A percentile compares a stretch with the other conserved stretches of the same genome.
Conservation (phyloP, 768 basidiomycete species). For the Hygrophorus russula region DNA sequence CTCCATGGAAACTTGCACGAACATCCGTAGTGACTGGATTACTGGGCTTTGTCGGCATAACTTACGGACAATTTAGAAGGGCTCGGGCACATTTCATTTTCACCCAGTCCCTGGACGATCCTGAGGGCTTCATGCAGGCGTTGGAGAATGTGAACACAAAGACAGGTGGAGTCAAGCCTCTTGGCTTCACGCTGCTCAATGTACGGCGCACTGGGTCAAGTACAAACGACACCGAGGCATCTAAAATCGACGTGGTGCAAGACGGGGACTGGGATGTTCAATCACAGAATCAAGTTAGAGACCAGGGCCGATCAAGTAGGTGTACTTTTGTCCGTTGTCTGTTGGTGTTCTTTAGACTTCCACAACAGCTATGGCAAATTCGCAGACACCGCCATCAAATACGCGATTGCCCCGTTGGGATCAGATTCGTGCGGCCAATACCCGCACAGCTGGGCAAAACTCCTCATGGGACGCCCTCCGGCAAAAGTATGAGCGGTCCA, state of each 20-base stretch:
- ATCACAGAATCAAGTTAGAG: background rate
- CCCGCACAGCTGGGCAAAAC: constrained; percentile 20
- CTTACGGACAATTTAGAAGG: constrained; percentile 18
- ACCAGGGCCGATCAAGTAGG: too few relatives aligned
- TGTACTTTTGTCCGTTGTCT: background rate
- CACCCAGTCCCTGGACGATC: constrained; percentile 26
- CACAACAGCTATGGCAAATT: constrained; percentile 7
- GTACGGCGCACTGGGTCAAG: background rate
- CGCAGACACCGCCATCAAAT: constrained; percentile 10
- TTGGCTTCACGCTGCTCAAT: background rate
- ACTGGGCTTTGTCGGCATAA: constrained; percentile 18
- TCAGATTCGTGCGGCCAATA: constrained; percentile 47
- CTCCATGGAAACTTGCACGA: background rate
- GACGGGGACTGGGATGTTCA: background rate
- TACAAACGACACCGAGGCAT: background rate
- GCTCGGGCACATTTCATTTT: constrained; percentile 24
- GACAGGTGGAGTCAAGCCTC: background rate
- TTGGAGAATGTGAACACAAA: constrained; percentile 19
- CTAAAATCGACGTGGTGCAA: background rate
- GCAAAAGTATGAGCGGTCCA: constrained; percentile 37
- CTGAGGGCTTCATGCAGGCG: constrained; percentile 27
- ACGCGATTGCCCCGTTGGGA: constrained; percentile 41
- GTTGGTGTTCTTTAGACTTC: background rate
- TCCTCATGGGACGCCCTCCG: constrained; percentile 66
- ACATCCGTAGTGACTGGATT: background rate